Conservation (phyloP, 768 basidiomycete genomes). For the Tylopilus subfusipes region DNA sequence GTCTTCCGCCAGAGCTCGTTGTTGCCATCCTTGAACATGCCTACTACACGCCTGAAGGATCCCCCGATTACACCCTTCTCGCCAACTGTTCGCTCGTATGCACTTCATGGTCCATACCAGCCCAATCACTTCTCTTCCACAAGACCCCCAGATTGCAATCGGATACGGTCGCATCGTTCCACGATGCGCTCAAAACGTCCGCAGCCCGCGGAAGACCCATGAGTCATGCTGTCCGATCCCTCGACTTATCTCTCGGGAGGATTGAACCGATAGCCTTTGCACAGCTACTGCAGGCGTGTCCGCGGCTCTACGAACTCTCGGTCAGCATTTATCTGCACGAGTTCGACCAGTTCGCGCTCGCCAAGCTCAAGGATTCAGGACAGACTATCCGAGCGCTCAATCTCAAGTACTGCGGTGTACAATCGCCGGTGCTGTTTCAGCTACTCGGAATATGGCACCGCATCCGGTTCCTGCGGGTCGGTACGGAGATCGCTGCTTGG, state of each 20-base stretch:
- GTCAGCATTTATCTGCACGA: slow-evolving; percentile 27
- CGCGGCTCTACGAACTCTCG: slow-evolving; percentile 33
- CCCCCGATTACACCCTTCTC: slow-evolving; percentile 20
- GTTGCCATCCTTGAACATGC: slow-evolving; percentile 20
- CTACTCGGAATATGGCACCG: slow-evolving; percentile 37
- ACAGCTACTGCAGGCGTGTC: slow-evolving; percentile 27
- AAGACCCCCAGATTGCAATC: slow-evolving; percentile 10
- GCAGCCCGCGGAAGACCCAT: slow-evolving; percentile 14
- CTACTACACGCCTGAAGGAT: slow-evolving; percentile 21
- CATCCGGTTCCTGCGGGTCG: slow-evolving; percentile 38
- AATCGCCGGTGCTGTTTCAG: slow-evolving; percentile 44
- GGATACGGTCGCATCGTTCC: slow-evolving; percentile 8
- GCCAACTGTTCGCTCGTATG: slow-evolving; percentile 26
- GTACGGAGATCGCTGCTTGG: slow-evolving; percentile 34
- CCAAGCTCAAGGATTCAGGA: slow-evolving; percentile 22
- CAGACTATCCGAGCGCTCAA: slow-evolving; percentile 32
- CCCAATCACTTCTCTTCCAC: slow-evolving; percentile 31
- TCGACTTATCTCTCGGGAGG: slow-evolving; percentile 19
- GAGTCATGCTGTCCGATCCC: slow-evolving; percentile 19
- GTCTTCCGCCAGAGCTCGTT: slow-evolving; percentile 24
- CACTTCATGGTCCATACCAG: slow-evolving; percentile 25
- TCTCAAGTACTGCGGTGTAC: slow-evolving; percentile 35
- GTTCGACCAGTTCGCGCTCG: slow-evolving; percentile 26
- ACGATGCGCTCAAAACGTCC: slow-evolving; percentile 15
- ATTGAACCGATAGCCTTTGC: slow-evolving; percentile 9